These are phyloP conservation scores for Trametes coccinea DNA, from an alignment of 768 basidiomycete genomes.

Conservation along the genomic window DNA sequence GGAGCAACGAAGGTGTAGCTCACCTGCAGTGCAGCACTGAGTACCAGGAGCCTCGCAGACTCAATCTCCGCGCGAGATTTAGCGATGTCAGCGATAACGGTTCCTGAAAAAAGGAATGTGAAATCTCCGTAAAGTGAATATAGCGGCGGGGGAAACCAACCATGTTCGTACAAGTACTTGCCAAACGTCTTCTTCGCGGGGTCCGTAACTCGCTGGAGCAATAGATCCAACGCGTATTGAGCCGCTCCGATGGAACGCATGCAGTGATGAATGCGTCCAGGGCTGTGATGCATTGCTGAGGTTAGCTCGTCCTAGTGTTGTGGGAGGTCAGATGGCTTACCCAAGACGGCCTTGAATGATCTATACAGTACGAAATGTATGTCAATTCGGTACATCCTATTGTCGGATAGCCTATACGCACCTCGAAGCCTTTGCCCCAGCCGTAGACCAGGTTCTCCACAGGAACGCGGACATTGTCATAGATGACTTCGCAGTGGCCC, in stretches of 20 bases:
- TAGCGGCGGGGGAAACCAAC: constrained; percentile 40
- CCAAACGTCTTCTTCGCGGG: constrained; percentile 91
- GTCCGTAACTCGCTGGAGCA: constrained; percentile 93
- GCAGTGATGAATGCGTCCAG: constrained; percentile 96
- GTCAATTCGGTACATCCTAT: not conserved
- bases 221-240: constrained; percentile 77
- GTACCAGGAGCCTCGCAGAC: constrained; percentile 79
- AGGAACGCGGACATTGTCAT: constrained; percentile 92
- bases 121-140: not conserved
- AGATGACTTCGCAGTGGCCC: constrained; percentile 94
- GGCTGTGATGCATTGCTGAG: constrained; percentile 43
- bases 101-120: constrained; percentile 47
- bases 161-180: constrained; percentile 88
- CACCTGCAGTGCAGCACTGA: constrained; percentile 88
- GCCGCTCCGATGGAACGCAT: constrained; percentile 97
- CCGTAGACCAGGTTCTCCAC: constrained; percentile 81
- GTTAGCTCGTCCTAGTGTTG: not conserved
- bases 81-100: constrained; percentile 89
- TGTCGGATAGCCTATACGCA: constrained; percentile 27
- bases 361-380: constrained; percentile 31
- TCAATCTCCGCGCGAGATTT: constrained; percentile 94
- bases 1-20: not conserved
- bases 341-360: constrained; percentile 97
- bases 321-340: constrained; percentile 39
- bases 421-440: constrained; percentile 96